These are phyloP conservation scores for Globisporangium paroecandrum DNA, from an alignment of 352 stramenopile genomes.

Conservation along the genomic window DNA sequence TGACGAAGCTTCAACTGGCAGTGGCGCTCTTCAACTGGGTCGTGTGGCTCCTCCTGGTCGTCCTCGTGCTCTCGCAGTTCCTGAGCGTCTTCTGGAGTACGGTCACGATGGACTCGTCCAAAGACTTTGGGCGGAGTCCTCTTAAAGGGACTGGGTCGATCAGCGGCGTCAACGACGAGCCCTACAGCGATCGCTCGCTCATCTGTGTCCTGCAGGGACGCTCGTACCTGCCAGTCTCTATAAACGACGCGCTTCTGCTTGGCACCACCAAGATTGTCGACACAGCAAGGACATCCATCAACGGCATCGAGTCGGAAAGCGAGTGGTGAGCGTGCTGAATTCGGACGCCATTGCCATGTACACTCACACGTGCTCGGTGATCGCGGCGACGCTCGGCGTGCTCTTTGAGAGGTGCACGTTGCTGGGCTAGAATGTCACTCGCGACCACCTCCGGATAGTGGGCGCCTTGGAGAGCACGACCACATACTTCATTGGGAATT, in stretches of 20 bases:
- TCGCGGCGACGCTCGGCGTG: constrained; percentile 17
- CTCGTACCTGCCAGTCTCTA: too few species aligned
- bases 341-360: constrained; percentile 26
- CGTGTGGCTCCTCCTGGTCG: not conserved
- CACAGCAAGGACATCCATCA: too few species aligned
- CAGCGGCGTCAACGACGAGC: not conserved
- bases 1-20: not conserved
- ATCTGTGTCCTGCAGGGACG: too few species aligned
- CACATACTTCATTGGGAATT: constrained; percentile 12
- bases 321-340: too few species aligned
- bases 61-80: constrained; percentile 5
- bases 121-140: not conserved
- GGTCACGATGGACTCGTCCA: not conserved
- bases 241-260: too few species aligned
- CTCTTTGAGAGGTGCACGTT: constrained; percentile 17
- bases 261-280: too few species aligned
- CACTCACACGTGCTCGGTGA: constrained; percentile 16
- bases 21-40: not conserved
- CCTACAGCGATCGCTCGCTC: too few species aligned
- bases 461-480: constrained; percentile 12
- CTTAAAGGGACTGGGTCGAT: not conserved
- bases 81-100: constrained; percentile 7
- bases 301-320: too few species aligned
- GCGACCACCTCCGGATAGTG: constrained; percentile 17
- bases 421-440: constrained; percentile 29